Conservation (phyloP, 371 early-diverging fungal species). For the Syncephalis plumigaleata region DNA sequence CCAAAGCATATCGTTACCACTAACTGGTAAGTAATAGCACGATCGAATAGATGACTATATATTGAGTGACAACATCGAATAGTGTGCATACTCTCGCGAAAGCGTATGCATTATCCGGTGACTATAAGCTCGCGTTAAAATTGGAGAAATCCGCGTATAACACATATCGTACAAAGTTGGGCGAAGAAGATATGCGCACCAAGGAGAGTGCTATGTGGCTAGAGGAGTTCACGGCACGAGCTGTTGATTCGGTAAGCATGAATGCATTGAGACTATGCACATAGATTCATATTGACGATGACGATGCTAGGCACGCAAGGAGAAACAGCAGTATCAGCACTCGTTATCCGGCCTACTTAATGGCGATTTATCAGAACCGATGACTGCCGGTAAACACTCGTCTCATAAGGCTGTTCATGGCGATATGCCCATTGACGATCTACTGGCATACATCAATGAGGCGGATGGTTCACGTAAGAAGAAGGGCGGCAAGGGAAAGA, state of each 20-base stretch:
- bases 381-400: slow-evolving; percentile 6
- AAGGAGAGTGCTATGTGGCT: slow-evolving; percentile 55
- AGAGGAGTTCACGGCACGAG: slow-evolving; percentile 41
- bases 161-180: slow-evolving; percentile 41
- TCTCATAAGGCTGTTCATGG: slow-evolving; percentile 10
- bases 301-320: background rate
- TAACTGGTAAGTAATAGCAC: slow-evolving; percentile 16
- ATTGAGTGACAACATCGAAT: background rate
- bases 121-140: slow-evolving; percentile 57
- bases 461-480: no score
- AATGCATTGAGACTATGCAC: background rate
- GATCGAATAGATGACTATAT: background rate
- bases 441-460: slow-evolving; percentile 35
- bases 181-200: slow-evolving; percentile 54
- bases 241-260: slow-evolving; percentile 23
- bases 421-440: slow-evolving; percentile 36
- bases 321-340: background rate
- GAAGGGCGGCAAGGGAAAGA: no score
- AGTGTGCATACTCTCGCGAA: slow-evolving; percentile 61
- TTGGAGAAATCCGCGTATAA: slow-evolving; percentile 56
- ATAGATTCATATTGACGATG: background rate
- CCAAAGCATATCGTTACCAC: slow-evolving; percentile 55
- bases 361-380: background rate
- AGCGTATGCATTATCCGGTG: slow-evolving; percentile 49
- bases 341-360: background rate